These are phyloP conservation scores for Saccharomyces hybrid DNA, from an alignment of 1,139 yeast species.

Conservation along the genomic window DNA sequence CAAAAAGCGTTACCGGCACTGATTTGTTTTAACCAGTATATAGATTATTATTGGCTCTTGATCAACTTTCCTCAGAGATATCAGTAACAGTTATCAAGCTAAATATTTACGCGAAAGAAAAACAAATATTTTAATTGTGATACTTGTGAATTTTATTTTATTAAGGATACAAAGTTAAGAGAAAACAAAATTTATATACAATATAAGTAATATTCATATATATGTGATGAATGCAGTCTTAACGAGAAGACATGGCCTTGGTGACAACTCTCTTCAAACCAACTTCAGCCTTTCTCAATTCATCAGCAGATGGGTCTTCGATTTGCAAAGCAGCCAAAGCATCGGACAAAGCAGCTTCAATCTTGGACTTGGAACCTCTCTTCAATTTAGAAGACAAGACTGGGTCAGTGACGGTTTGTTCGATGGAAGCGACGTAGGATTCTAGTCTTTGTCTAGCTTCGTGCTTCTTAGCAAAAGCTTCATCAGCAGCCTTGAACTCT, in stretches of 20 bases:
- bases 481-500: constrained; percentile 96
- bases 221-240: constrained; percentile 31
- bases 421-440: constrained; percentile 95
- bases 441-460: constrained; percentile 98
- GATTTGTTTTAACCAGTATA: too few relatives aligned
- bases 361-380: constrained; percentile 94
- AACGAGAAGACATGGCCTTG: constrained; percentile 97
- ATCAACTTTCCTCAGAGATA: neutral
- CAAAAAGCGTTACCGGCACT: too few relatives aligned
- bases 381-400: constrained; percentile 93
- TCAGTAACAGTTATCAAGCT: neutral
- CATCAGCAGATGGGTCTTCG: constrained; percentile 92
- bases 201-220: neutral
- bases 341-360: constrained; percentile 94
- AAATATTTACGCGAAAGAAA: neutral
- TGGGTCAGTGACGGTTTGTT: constrained; percentile 94
- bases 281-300: constrained; percentile 96
- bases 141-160: neutral
- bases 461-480: constrained; percentile 97
- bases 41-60: neutral
- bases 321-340: constrained; percentile 95
- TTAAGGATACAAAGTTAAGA: neutral
- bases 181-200: neutral
- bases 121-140: neutral
- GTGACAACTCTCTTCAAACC: constrained; percentile 96